Percentiles rank a stretch among this genome's conserved stretches.
Evolutionary conservation across 176 grass and related monocot genomes (phyloP).

Genomic region (Lolium multiflorum): DNA sequence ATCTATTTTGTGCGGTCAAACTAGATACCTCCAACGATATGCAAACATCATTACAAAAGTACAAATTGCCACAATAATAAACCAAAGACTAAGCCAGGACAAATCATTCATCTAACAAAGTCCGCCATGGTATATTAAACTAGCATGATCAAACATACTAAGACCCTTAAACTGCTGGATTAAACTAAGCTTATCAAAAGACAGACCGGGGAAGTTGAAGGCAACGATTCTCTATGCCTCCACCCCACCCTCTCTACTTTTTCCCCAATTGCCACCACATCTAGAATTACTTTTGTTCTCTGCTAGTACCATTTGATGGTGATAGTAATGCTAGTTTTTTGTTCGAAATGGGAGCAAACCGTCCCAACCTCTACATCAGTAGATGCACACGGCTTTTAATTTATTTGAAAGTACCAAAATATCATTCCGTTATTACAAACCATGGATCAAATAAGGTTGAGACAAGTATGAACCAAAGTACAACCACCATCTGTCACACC

Average conservation of each 20-base stretch:
- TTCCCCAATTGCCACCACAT: not conserved
- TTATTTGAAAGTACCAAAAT: too few species aligned
- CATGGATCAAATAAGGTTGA: too few species aligned
- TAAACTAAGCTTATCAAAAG: not conserved
- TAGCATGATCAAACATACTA: not conserved
- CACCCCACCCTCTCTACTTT: not conserved
- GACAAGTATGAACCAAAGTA: not conserved
- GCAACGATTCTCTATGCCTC: not conserved
- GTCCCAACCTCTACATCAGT: too few species aligned
- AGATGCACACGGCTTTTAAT: too few species aligned
- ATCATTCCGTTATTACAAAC: too few species aligned
- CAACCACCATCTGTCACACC: not conserved
- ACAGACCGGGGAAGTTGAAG: not conserved
- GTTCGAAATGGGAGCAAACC: too few species aligned
- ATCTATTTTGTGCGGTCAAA: conserved; percentile 4
- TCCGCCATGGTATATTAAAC: conserved; percentile 19
- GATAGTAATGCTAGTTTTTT: not conserved
- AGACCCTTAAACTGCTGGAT: not conserved
- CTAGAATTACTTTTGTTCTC: not conserved
- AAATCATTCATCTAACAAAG: not conserved
- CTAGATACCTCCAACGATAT: not conserved
- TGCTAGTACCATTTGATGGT: not conserved
- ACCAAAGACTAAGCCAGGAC: not conserved
- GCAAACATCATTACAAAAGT: not conserved
- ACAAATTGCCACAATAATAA: not conserved